Percentiles rank a stretch among this genome's conserved stretches.
Evolutionary conservation across 2,329 filamentous ascomycete species (phyloP).

Genomic region (Exophiala phaeomuriformis): DNA sequence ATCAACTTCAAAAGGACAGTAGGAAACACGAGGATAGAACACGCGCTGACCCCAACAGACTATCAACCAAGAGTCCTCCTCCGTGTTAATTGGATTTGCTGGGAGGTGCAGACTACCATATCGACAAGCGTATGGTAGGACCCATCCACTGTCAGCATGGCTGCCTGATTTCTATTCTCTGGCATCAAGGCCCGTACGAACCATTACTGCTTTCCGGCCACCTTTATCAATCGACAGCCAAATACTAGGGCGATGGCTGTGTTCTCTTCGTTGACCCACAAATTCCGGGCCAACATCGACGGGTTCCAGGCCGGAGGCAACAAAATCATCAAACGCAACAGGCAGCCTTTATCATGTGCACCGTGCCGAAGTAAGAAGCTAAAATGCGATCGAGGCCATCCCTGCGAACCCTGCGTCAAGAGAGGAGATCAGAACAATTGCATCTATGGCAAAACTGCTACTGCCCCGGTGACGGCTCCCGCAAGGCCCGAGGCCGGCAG

Average conservation of each 20-base stretch:
- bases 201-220: no score
- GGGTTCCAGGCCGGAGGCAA: slow-evolving; percentile 38
- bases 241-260: slow-evolving; percentile 13
- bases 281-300: slow-evolving; percentile 55
- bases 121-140: no score
- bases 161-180: no score
- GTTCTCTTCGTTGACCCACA: slow-evolving; percentile 22
- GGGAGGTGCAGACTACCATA: no score
- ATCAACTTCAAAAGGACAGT: no score
- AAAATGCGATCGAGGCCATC: slow-evolving; percentile 36
- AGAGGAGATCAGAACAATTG: slow-evolving; percentile 72
- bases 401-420: slow-evolving; percentile 51
- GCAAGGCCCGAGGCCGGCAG: slow-evolving; percentile 1
- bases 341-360: slow-evolving; percentile 63
- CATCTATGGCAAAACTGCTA: slow-evolving; percentile 57
- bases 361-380: slow-evolving; percentile 39
- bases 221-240: background rate
- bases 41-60: no score
- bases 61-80: no score
- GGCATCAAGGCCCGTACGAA: no score
- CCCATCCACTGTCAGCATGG: no score
- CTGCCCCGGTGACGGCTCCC: slow-evolving; percentile 17
- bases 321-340: slow-evolving; percentile 74
- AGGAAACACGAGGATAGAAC: no score
- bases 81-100: no score